phyloP scores from a whole-genome alignment of 345 rosid species.

The Corchorus capsularis region DNA sequence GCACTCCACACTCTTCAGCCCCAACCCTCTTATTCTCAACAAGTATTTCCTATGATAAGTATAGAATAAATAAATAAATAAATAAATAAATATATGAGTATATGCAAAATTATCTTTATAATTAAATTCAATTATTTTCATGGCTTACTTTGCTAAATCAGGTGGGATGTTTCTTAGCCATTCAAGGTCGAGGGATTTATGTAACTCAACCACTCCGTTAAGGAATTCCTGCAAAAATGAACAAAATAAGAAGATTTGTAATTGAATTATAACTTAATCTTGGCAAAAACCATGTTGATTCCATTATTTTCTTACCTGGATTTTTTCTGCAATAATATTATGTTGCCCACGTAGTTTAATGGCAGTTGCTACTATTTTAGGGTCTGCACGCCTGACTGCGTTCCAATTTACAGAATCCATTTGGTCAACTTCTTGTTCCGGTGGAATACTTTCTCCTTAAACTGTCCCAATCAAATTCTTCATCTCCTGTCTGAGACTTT shows the following conservation, averaged over 20 bases:
- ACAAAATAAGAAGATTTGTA: background rate
- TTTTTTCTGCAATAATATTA: constrained; percentile 33
- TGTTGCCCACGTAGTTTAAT: constrained; percentile 62
- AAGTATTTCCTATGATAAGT: constrained; percentile 48
- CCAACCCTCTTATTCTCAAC: constrained; percentile 48
- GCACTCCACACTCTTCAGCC: constrained; percentile 81
- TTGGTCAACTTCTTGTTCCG: constrained; percentile 27
- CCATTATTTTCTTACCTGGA: constrained; percentile 41
- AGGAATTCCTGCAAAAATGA: constrained; percentile 48
- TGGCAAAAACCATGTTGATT: background rate
- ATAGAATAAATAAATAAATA: background rate
- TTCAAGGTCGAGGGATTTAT: constrained; percentile 64
- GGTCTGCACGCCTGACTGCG: constrained; percentile 41
- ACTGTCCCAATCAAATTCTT: constrained; percentile 46
- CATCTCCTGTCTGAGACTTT: constrained; percentile 15
- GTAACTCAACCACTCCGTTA: constrained; percentile 27
- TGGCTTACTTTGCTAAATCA: constrained; percentile 54
- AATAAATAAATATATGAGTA: background rate
- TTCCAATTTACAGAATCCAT: constrained; percentile 71
- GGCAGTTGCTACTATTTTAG: constrained; percentile 26
- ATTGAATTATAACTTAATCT: background rate
- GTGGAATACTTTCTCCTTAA: constrained; percentile 38
- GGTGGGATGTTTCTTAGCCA: constrained; percentile 70
- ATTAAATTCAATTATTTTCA: background rate
- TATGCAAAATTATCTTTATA: background rate